These are phyloP conservation scores for Magnusiomyces starmeri DNA, from an alignment of 1,139 yeast species.

Conservation along the genomic window DNA sequence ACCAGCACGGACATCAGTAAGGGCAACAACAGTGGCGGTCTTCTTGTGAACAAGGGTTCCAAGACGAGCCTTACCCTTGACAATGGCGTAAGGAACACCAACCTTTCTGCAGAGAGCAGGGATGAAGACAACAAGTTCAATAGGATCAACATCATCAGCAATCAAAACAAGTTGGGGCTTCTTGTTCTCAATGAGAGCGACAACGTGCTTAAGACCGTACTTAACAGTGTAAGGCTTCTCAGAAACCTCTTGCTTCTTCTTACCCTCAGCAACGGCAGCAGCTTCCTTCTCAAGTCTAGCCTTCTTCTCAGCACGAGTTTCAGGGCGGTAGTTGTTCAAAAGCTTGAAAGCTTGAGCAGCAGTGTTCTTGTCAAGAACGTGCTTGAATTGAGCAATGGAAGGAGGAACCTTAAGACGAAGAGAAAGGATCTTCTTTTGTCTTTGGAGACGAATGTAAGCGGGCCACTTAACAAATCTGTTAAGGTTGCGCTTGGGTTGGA, in stretches of 20 bases:
- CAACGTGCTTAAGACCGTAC: slow-evolving; percentile 98
- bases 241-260: slow-evolving; percentile 89
- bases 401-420: slow-evolving; percentile 99
- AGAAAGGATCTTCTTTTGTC: slow-evolving; percentile 94
- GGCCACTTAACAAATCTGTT: slow-evolving; percentile 98
- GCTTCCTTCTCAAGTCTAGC: slow-evolving; percentile 98
- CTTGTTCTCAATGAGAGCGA: slow-evolving; percentile 92
- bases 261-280: slow-evolving; percentile 96
- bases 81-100: slow-evolving; percentile 98
- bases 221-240: slow-evolving; percentile 93
- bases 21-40: slow-evolving; percentile 94
- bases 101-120: slow-evolving; percentile 98
- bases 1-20: slow-evolving; percentile 87
- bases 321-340: slow-evolving; percentile 98
- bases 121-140: slow-evolving; percentile 90
- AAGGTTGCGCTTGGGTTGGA: slow-evolving; percentile 95
- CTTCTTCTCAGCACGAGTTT: slow-evolving; percentile 93
- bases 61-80: slow-evolving; percentile 98
- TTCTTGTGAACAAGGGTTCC: slow-evolving; percentile 96
- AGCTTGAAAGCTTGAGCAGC: slow-evolving; percentile 95
- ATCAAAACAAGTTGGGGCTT: slow-evolving; percentile 94
- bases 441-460: slow-evolving; percentile 90
- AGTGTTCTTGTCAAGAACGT: slow-evolving; percentile 95
- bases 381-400: slow-evolving; percentile 91
- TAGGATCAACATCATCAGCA: slow-evolving; percentile 98